Base-by-base conservation (phyloP, 768 basidiomycete species). In the Lyophyllum semitale region DNA sequence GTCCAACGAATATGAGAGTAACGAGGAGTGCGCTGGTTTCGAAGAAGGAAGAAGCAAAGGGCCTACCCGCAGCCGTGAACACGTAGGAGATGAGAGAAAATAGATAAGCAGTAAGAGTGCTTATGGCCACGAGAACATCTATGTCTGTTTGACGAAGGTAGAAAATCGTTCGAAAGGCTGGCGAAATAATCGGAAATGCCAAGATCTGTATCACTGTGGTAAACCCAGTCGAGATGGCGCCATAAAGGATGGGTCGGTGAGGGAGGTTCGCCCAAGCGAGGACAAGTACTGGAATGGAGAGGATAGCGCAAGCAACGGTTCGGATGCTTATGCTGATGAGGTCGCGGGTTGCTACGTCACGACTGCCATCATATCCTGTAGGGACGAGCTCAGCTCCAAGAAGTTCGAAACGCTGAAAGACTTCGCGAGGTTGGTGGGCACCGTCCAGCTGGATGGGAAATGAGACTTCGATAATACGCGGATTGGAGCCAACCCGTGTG, bases 21-120 rank as follows among this genome's bases (percentile, higher is more conserved):
- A 77, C 64, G 27, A 78, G 70, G 18, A 78, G 69, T 3, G 76
- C 65, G 38, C 68, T 71, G 8, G 77, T 78, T 64, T 78, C 77
- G 60, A 78, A 78, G 65, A 76, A 78, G 0, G 69, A 63, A 8
- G 62, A 60, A 7, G 67, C 57, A 35, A 35, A 35, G 4, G 33
- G 33, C 33, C 33, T 8, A 42, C 69, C 71, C 8, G 60, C 54
- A 48, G 67, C 69, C 51, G 65, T 50, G 55, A 64, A 73, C 17
- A 67, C 71, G 59, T 70, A 78, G 4, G 73, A 68, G 35, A 76
- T 68, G 22, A 75, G 52, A 12, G 77, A 78, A 59, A 73, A 77
- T 48, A 72, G 54, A 53, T 75, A 79, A 11, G 77, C 73, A 20
- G 68, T 68, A 25, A 69, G 67, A 27, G 72, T 74, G 61, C 73